Percentiles rank a stretch among this genome's conserved stretches.
These are phyloP conservation scores for Leptodontidium sp. DNA, from an alignment of 2,329 filamentous ascomycete species.

Conservation along the genomic window DNA sequence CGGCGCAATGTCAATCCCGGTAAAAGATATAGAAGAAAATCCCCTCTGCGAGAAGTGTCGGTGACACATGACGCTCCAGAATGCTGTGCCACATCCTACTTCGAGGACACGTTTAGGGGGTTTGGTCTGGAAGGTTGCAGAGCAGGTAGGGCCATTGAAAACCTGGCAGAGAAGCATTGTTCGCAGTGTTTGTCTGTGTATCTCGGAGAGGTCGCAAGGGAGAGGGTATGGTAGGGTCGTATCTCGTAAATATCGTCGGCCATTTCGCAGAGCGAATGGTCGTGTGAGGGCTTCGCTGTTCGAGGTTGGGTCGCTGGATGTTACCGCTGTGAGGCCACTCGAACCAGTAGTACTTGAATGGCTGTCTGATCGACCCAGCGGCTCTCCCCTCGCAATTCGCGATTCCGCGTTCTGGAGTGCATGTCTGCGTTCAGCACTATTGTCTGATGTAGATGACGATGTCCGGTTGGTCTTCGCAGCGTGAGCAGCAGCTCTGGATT, in stretches of 20 bases:
- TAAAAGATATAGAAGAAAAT: conserved; percentile 76
- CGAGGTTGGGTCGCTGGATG: conserved; percentile 39
- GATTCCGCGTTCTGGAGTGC: conserved; percentile 39
- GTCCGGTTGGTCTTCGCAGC: conserved; percentile 38
- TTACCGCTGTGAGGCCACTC: conserved; percentile 42
- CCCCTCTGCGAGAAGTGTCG: conserved; percentile 77
- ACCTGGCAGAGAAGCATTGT: conserved; percentile 83
- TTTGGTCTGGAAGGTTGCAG: conserved; percentile 68
- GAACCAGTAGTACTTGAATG: conserved; percentile 44
- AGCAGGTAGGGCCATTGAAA: conserved; percentile 82
- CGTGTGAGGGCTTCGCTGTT: conserved; percentile 45
- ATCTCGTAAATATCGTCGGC: conserved; percentile 84
- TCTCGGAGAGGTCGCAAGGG: conserved; percentile 84
- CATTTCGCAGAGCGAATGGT: conserved; percentile 77
- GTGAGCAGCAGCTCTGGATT: conserved; percentile 38
- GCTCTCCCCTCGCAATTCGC: conserved; percentile 37
- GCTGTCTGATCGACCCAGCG: conserved; percentile 41
- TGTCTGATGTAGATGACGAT: conserved; percentile 39
- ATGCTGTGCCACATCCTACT: conserved; percentile 84
- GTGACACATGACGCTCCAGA: conserved; percentile 91
- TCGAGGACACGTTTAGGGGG: conserved; percentile 84
- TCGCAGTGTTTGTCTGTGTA: conserved; percentile 86
- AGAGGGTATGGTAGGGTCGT: conserved; percentile 79
- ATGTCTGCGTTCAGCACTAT: conserved; percentile 41
- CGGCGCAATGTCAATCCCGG: conserved; percentile 82